These are phyloP conservation scores for Zygosaccharomyces bisporus DNA, from an alignment of 805 yeast genomes.

Conservation along the genomic window DNA sequence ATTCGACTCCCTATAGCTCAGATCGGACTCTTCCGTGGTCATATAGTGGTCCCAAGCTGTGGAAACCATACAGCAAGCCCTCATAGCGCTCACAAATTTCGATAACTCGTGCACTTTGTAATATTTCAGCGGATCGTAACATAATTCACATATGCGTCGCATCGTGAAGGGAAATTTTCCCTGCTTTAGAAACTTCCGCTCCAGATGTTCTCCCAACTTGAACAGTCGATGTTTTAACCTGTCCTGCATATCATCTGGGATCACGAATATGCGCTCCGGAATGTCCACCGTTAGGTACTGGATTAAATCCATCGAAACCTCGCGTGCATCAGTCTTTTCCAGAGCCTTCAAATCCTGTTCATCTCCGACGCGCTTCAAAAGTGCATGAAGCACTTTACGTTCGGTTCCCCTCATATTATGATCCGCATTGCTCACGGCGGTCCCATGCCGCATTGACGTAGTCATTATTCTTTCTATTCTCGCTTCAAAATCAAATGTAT, in stretches of 20 bases:
- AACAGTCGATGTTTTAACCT: conserved; percentile 12
- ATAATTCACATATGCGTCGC: conserved; percentile 44
- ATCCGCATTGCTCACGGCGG: conserved; percentile 15
- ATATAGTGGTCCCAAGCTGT: conserved; percentile 15
- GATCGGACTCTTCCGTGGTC: conserved; percentile 3
- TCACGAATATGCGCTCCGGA: conserved; percentile 25
- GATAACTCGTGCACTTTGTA: conserved; percentile 33
- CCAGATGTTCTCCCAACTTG: conserved; percentile 16
- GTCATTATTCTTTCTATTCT: conserved; percentile 8
- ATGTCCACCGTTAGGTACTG: conserved; percentile 25
- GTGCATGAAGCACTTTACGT: conserved; percentile 18
- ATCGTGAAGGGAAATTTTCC: conserved; percentile 46
- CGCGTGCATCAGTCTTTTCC: conserved; percentile 12
- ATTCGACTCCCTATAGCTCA: background rate
- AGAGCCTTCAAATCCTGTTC: conserved; percentile 16
- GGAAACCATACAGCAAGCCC: conserved; percentile 29
- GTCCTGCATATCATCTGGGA: background rate
- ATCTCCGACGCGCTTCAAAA: conserved; percentile 17
- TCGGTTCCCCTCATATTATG: conserved; percentile 29
- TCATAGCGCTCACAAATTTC: conserved; percentile 46
- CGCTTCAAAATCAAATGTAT: background rate
- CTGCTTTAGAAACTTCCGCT: conserved; percentile 17
- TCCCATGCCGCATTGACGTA: conserved; percentile 4
- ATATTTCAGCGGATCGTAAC: conserved; percentile 43
- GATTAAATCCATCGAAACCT: conserved; percentile 22